Base-by-base conservation (phyloP, 805 yeast species). In the Saccharomycopsis fodiens region DNA sequence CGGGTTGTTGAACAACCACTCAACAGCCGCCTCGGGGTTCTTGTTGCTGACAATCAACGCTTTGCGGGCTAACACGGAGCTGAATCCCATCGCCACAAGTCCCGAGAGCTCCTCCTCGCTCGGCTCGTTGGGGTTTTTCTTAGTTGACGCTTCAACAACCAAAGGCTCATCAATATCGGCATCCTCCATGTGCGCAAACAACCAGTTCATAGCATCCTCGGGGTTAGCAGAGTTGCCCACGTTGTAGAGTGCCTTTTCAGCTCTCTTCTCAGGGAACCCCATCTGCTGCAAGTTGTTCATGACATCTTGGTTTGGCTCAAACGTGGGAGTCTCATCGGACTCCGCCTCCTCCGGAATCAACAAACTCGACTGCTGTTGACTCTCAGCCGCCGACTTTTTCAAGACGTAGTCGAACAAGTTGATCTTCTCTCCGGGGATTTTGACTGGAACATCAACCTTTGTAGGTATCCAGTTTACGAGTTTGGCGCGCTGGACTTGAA, bases 381-480 rank as follows among this genome's bases (percentile, higher is more conserved):
- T 36, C 20, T 46, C 23, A n/a, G 10, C 16, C 8, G 43, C 41
- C 12, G 12, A 17, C 13, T 25, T 27, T 4, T 30, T 22, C 2
- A 46, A 19, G 7, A 35, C n/a, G 48, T 65, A 74, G 1, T 54
- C 50, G 2, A 68, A 60, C 1, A 91, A 50, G 48, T 73, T 69
- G 36, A 83, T 55, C 0, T 59, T 47, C 2, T 61, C 58, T 46
- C 70, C 64, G 58, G 82, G 66, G 58, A 77, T 52, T 42, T 56
- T 62, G 12, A 91, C 70, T 2, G 94, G 94, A 3, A 82, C 85
- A 50, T 79, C 82, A 1, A 85, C 70, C 60, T 93, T 93, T 0
- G 76, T 69, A 0, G 97, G 97, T 1, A 79, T 83, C 97, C 97
- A 93, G 57, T 87, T 86, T 37, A 80, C 84, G 31, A 94, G 64